A percentile compares a stretch with the other conserved stretches of the same genome.
These are phyloP conservation scores for Aspergillus aculeatinus DNA, from an alignment of 2,329 filamentous ascomycete species.

Conservation along the genomic window DNA sequence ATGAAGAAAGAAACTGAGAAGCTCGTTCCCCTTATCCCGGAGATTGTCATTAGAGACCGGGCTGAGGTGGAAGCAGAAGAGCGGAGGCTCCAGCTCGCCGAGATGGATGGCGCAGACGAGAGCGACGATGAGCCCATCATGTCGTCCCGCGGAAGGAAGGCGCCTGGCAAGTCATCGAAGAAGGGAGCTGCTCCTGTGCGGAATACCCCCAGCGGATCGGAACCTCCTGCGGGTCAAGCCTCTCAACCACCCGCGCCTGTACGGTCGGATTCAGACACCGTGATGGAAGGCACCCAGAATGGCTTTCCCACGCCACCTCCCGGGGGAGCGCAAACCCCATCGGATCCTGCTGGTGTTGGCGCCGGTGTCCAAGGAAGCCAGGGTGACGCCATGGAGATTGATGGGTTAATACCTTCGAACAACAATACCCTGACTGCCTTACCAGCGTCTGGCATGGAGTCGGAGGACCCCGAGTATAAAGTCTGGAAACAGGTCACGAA, in stretches of 20 bases:
- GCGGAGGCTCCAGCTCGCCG: slow-evolving; percentile 77
- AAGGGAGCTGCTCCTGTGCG: slow-evolving; percentile 65
- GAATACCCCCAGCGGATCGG: slow-evolving; percentile 72
- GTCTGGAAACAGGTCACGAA: slow-evolving; percentile 99
- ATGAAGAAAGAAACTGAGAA: slow-evolving; percentile 99
- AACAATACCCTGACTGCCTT: slow-evolving; percentile 67
- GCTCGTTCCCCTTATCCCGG: slow-evolving; percentile 89
- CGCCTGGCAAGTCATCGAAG: slow-evolving; percentile 71
- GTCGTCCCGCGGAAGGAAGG: slow-evolving; percentile 90
- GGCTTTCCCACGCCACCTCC: slow-evolving; percentile 81
- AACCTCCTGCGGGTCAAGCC: slow-evolving; percentile 64
- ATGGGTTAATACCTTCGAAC: slow-evolving; percentile 66
- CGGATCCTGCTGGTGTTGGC: slow-evolving; percentile 67
- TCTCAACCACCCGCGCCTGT: slow-evolving; percentile 51
- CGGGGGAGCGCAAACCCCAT: slow-evolving; percentile 70
- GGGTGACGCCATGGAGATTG: slow-evolving; percentile 81
- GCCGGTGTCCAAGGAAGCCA: slow-evolving; percentile 64
- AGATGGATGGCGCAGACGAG: slow-evolving; percentile 80
- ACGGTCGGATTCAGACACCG: slow-evolving; percentile 70
- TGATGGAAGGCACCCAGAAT: slow-evolving; percentile 72
- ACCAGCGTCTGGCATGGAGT: slow-evolving; percentile 71
- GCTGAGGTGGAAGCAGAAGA: slow-evolving; percentile 89
- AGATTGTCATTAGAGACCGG: slow-evolving; percentile 83
- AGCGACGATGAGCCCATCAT: slow-evolving; percentile 98
- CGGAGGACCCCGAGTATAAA: slow-evolving; percentile 89